phyloP scores from a whole-genome alignment of 345 rosid species.

The Brassica juncea region DNA sequence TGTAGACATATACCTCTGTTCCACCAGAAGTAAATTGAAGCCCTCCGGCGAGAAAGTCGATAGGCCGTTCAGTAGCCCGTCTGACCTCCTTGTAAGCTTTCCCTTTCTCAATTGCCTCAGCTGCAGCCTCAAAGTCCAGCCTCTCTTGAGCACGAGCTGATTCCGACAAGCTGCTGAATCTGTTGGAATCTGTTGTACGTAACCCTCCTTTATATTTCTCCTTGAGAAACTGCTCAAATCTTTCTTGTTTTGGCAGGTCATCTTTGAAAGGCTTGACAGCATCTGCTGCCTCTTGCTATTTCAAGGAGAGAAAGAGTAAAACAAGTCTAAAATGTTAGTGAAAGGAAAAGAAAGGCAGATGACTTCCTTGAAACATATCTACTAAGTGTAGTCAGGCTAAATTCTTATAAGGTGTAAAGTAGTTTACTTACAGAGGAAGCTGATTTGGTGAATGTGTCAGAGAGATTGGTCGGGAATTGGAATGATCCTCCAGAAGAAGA shows the following conservation, averaged over 20 bases:
- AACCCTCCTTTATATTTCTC: slow-evolving; percentile 92
- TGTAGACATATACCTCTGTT: slow-evolving; percentile 61
- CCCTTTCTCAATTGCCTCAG: slow-evolving; percentile 83
- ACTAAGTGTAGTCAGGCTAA: slow-evolving; percentile 2
- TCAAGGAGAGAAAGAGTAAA: slow-evolving; percentile 25
- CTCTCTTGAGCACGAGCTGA: slow-evolving; percentile 92
- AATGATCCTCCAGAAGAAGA: slow-evolving; percentile 52
- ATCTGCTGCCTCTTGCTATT: slow-evolving; percentile 61
- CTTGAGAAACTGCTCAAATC: slow-evolving; percentile 91
- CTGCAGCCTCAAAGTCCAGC: slow-evolving; percentile 95
- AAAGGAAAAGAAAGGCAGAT: slow-evolving; percentile 21
- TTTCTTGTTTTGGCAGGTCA: slow-evolving; percentile 82
- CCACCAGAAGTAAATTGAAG: slow-evolving; percentile 79
- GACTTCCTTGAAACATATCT: slow-evolving; percentile 10
- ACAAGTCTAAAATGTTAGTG: slow-evolving; percentile 9
- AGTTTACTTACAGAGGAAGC: slow-evolving; percentile 62
- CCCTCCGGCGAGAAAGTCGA: slow-evolving; percentile 61
- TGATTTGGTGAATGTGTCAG: slow-evolving; percentile 83
- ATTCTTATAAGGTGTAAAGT: slow-evolving; percentile 11
- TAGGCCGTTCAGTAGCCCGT: slow-evolving; percentile 42
- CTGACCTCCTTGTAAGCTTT: slow-evolving; percentile 53
- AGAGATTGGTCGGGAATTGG: slow-evolving; percentile 67
- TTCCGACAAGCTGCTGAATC: slow-evolving; percentile 73
- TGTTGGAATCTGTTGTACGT: slow-evolving; percentile 57
- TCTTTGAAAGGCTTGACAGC: slow-evolving; percentile 80